Evolutionary conservation across 768 basidiomycete genomes (phyloP).

Genomic region (Hygrocybe punicea): DNA sequence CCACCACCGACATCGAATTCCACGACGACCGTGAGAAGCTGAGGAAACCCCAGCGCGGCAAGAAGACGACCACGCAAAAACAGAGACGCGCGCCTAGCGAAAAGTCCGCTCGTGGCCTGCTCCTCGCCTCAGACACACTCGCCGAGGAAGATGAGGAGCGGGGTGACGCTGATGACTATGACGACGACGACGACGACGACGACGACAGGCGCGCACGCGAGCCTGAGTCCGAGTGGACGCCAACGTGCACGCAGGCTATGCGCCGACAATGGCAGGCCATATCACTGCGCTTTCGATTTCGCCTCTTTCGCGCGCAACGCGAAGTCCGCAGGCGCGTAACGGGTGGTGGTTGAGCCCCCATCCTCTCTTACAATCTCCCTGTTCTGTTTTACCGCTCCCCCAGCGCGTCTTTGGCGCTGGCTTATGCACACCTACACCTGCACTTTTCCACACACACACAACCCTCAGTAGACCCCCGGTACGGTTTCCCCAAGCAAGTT

Average conservation of each 20-base stretch:
- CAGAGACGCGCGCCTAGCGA: conserved; percentile 4
- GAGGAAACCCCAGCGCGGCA: not conserved
- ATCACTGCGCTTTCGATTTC: conserved; percentile 52
- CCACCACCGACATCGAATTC: conserved; percentile 19
- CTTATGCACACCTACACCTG: too few relatives aligned
- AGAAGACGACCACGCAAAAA: too few relatives aligned
- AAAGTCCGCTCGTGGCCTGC: conserved; percentile 4
- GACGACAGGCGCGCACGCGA: not conserved
- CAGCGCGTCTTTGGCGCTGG: too few relatives aligned
- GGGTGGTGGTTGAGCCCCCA: not conserved
- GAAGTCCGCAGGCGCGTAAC: conserved; percentile 7
- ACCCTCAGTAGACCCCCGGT: too few relatives aligned
- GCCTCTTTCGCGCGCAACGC: conserved; percentile 49
- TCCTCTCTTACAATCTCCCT: not conserved
- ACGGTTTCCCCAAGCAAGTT: too few relatives aligned
- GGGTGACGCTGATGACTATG: conserved; percentile 13
- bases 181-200: not conserved
- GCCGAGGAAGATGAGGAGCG: conserved; percentile 24
- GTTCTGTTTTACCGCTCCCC: not conserved
- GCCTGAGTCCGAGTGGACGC: conserved; percentile 37
- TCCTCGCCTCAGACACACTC: conserved; percentile 5
- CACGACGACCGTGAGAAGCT: not conserved
- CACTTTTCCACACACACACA: too few relatives aligned
- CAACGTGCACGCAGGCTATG: conserved; percentile 54
- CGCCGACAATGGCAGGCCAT: conserved; percentile 62